Percentiles rank a stretch among this genome's conserved stretches.
phyloP scores from a whole-genome alignment of 768 basidiomycete genomes.

The Tylopilus balloui region DNA sequence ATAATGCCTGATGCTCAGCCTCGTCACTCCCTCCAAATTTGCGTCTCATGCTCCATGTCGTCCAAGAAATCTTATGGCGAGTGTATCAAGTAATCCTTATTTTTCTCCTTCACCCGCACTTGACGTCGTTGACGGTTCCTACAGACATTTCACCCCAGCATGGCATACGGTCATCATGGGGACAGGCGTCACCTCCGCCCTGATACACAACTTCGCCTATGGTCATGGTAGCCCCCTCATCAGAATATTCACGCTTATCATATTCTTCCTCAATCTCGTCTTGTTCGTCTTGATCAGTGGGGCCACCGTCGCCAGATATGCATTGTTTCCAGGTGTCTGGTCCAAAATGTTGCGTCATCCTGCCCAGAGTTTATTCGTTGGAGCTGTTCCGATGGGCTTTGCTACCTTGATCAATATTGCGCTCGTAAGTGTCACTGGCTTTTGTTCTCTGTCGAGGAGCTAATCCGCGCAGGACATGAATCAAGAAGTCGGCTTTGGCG shows the following conservation, averaged over 20 bases:
- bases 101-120: not conserved
- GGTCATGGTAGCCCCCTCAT: slow-evolving; percentile 32
- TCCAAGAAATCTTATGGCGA: slow-evolving; percentile 35
- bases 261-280: slow-evolving; percentile 39
- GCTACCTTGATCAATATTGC: slow-evolving; percentile 41
- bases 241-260: slow-evolving; percentile 33
- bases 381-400: slow-evolving; percentile 43
- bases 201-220: slow-evolving; percentile 43
- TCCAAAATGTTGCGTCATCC: slow-evolving; percentile 42
- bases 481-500: slow-evolving; percentile 35
- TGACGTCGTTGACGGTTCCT: not conserved
- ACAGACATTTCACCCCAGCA: slow-evolving; percentile 43
- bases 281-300: slow-evolving; percentile 35
- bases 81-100: slow-evolving; percentile 29
- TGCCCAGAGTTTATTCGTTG: slow-evolving; percentile 43
- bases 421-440: slow-evolving; percentile 26
- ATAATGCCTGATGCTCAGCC: not conserved
- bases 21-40: not conserved
- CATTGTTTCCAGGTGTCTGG: slow-evolving; percentile 41
- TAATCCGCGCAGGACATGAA: slow-evolving; percentile 26
- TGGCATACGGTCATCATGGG: slow-evolving; percentile 49
- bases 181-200: slow-evolving; percentile 38
- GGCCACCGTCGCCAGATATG: slow-evolving; percentile 39
- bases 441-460: not conserved
- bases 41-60: slow-evolving; percentile 2